Conservation (phyloP, 2,329 filamentous ascomycete genomes). For the Epichloe gansuensis region DNA sequence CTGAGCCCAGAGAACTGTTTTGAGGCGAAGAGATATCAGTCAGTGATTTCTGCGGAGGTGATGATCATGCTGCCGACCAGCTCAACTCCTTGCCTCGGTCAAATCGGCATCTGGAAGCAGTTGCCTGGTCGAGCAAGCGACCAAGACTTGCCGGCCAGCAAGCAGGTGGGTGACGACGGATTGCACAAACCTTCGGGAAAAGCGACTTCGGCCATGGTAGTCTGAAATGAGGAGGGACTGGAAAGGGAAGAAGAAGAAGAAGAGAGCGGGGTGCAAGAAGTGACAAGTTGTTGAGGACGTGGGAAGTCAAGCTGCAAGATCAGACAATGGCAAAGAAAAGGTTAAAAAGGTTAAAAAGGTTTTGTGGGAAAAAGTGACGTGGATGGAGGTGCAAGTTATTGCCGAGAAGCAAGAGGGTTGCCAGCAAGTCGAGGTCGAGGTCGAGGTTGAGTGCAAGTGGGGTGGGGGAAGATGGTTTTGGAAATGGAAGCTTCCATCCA, state of each 20-base stretch:
- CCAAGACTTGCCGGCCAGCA: neutral
- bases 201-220: slow-evolving; percentile 17
- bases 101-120: neutral
- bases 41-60: neutral
- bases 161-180: neutral
- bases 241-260: neutral
- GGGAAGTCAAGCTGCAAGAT: neutral
- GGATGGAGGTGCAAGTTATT: neutral
- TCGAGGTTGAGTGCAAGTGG: no score
- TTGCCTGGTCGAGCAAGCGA: neutral
- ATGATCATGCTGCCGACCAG: neutral
- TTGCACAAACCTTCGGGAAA: slow-evolving; percentile 27
- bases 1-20: slow-evolving; percentile 89
- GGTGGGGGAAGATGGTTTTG: neutral
- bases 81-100: neutral
- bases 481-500: slow-evolving; percentile 1
- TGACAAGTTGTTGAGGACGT: no score
- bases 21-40: neutral
- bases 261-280: slow-evolving; percentile 1
- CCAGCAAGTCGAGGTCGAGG: neutral
- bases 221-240: neutral
- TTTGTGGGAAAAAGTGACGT: neutral
- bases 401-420: neutral
- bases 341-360: neutral
- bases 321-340: neutral